Evolutionary conservation across 2,329 filamentous ascomycete genomes (phyloP).

Genomic region (Colletotrichum theobromicola): DNA sequence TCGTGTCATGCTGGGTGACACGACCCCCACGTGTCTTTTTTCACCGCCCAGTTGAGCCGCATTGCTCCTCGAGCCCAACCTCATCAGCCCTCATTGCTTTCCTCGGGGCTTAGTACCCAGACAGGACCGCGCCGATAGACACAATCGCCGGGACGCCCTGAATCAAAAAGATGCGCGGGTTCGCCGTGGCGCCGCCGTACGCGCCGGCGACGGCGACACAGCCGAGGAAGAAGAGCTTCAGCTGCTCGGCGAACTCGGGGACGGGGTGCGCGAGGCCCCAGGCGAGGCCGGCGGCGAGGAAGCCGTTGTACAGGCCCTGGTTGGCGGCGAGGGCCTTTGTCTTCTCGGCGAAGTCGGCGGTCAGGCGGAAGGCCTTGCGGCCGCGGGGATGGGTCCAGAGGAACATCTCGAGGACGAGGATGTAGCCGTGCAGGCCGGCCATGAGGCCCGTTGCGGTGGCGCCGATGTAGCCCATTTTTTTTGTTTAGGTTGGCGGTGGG

Average conservation of each 20-base stretch:
- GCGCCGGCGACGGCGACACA: constrained; percentile 50
- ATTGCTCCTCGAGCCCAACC: not conserved
- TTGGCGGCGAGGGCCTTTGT: constrained; percentile 52
- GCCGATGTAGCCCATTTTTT: constrained; percentile 37
- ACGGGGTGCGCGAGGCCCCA: constrained; percentile 54
- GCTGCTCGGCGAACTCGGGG: constrained; percentile 43
- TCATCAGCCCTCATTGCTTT: not conserved
- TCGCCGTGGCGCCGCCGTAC: constrained; percentile 48
- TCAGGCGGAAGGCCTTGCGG: constrained; percentile 48
- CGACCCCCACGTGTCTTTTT: not conserved
- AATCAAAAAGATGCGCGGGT: constrained; percentile 45
- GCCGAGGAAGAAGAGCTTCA: constrained; percentile 52
- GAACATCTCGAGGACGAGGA: constrained; percentile 54
- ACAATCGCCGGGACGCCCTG: constrained; percentile 43
- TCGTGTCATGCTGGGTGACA: not conserved
- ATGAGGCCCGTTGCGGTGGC: constrained; percentile 41
- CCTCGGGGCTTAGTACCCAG: constrained; percentile 27
- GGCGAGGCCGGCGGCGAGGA: constrained; percentile 52
- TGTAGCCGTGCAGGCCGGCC: constrained; percentile 51
- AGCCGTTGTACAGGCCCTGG: constrained; percentile 59
- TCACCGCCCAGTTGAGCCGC: not conserved
- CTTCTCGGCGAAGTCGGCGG: constrained; percentile 48
- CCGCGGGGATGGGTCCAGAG: constrained; percentile 53
- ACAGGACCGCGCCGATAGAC: constrained; percentile 32
- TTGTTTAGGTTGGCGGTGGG: not conserved